Evolutionary conservation across 1,284 basidiomycete genomes (phyloP).

Genomic region (Microbotryomycetes sp.): DNA sequence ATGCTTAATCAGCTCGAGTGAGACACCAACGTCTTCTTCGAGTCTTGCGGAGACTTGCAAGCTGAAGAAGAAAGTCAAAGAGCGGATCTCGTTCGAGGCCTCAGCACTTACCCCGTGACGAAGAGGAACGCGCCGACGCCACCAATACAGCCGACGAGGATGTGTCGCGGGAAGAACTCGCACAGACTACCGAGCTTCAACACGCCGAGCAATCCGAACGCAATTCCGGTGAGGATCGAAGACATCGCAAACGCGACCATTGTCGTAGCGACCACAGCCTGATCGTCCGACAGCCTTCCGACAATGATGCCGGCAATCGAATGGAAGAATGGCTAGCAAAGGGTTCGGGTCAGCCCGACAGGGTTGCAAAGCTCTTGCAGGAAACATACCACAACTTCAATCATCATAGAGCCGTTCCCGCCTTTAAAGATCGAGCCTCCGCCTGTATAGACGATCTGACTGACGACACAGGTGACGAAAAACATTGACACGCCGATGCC

Average conservation of each 20-base stretch:
- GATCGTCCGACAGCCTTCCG: slow-evolving; percentile 48
- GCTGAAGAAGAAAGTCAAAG: slow-evolving; percentile 41
- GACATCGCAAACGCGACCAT: slow-evolving; percentile 83
- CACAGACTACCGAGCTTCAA: slow-evolving; percentile 77
- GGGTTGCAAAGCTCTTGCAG: slow-evolving; percentile 8
- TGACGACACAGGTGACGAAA: slow-evolving; percentile 71
- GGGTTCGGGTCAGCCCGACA: neutral
- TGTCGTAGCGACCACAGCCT: slow-evolving; percentile 78
- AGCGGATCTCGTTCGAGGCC: neutral
- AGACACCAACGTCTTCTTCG: slow-evolving; percentile 68
- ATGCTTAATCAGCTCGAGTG: slow-evolving; percentile 54
- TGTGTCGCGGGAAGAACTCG: slow-evolving; percentile 95
- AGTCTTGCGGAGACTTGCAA: slow-evolving; percentile 77
- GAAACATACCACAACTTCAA: slow-evolving; percentile 76
- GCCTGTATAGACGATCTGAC: slow-evolving; percentile 76
- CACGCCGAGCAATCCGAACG: slow-evolving; percentile 78
- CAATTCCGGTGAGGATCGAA: slow-evolving; percentile 81
- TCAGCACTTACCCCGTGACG: slow-evolving; percentile 64
- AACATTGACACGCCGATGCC: slow-evolving; percentile 88
- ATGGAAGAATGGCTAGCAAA: slow-evolving; percentile 81
- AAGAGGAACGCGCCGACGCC: slow-evolving; percentile 91
- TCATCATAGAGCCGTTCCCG: slow-evolving; percentile 94
- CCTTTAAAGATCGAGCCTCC: slow-evolving; percentile 77
- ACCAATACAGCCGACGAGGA: slow-evolving; percentile 90
- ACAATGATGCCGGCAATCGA: slow-evolving; percentile 76